phyloP scores from a whole-genome alignment of 1,284 basidiomycete genomes.

The Fomitopsis pinicola region DNA sequence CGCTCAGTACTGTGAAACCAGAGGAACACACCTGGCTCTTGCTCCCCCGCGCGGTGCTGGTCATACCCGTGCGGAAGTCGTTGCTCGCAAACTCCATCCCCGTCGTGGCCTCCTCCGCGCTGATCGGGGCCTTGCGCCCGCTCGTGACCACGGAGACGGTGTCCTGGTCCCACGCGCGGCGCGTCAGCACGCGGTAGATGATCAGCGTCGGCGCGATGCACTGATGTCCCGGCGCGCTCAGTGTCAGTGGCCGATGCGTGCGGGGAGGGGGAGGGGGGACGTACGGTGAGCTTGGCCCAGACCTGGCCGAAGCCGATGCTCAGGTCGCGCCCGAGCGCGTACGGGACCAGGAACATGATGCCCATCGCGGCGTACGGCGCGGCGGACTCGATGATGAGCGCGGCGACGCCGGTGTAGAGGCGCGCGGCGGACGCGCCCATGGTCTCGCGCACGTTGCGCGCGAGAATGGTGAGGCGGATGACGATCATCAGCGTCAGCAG shows the following conservation, averaged over 20 bases:
- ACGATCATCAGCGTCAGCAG: constrained; percentile 15
- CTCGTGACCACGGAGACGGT: not conserved
- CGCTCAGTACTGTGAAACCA: too few species aligned
- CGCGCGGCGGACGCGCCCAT: constrained; percentile 10
- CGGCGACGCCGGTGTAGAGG: constrained; percentile 12
- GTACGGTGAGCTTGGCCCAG: constrained; percentile 14
- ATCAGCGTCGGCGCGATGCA: constrained; percentile 19
- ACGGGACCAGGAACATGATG: constrained; percentile 13
- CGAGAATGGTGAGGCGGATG: constrained; percentile 9
- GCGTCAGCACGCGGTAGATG: constrained; percentile 14
- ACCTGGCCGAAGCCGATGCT: constrained; percentile 13
- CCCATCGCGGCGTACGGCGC: constrained; percentile 14
- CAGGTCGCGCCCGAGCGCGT: constrained; percentile 9
- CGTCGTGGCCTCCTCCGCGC: not conserved
- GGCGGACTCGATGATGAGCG: constrained; percentile 19
- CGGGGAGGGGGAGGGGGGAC: not conserved
- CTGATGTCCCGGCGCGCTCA: constrained; percentile 2
- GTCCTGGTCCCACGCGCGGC: constrained; percentile 10
- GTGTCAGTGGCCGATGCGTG: not conserved
- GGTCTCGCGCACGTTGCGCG: constrained; percentile 5
- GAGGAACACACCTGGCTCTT: not conserved
- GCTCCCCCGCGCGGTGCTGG: not conserved
- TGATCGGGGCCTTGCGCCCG: not conserved
- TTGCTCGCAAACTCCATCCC: not conserved
- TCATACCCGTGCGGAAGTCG: not conserved